phyloP scores from a whole-genome alignment of 2,329 filamentous ascomycete genomes.

The Aspergillus piperis region DNA sequence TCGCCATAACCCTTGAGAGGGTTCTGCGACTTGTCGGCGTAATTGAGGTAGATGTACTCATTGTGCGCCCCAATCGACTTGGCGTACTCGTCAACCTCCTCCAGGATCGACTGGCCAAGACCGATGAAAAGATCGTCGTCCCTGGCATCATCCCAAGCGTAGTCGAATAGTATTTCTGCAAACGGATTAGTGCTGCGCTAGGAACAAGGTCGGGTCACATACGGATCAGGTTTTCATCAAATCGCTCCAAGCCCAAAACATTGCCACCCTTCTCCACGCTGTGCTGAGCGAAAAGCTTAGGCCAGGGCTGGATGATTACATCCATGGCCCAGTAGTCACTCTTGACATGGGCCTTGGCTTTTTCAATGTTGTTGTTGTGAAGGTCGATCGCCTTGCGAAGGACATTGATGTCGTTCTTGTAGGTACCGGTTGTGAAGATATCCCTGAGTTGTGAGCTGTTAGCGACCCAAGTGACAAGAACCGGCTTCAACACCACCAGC shows the following conservation, averaged over 20 bases:
- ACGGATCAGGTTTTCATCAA: constrained; percentile 29
- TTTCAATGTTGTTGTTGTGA: constrained; percentile 21
- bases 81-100: constrained; percentile 32
- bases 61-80: constrained; percentile 27
- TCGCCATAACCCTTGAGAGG: constrained; percentile 46
- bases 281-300: constrained; percentile 37
- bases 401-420: constrained; percentile 22
- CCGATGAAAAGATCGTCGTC: constrained; percentile 38
- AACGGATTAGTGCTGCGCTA: background rate
- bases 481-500: too few relatives aligned
- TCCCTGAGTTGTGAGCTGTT: constrained; percentile 7
- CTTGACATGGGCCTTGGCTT: constrained; percentile 16
- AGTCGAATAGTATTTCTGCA: constrained; percentile 9
- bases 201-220: background rate
- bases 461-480: too few relatives aligned
- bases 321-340: constrained; percentile 18
- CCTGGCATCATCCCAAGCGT: constrained; percentile 31
- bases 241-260: constrained; percentile 37
- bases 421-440: constrained; percentile 24
- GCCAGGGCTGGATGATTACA: constrained; percentile 46
- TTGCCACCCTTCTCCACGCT: constrained; percentile 39
- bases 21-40: constrained; percentile 47
- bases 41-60: constrained; percentile 50
- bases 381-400: constrained; percentile 22
- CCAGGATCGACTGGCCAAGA: constrained; percentile 29